Evolutionary conservation across 2,329 filamentous ascomycete species (phyloP).

Genomic region (Epichloe gansuensis): DNA sequence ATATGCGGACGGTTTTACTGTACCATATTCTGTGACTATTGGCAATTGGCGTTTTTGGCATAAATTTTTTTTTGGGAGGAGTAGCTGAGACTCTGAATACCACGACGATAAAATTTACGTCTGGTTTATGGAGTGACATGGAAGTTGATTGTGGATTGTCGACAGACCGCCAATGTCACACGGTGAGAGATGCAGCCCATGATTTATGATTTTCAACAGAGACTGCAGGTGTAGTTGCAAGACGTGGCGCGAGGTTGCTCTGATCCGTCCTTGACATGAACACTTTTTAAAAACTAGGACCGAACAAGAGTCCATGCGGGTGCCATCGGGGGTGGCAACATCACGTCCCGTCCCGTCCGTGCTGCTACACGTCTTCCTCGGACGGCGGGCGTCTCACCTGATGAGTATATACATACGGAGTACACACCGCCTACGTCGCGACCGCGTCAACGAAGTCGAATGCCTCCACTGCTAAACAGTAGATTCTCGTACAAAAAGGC

Average conservation of each 20-base stretch:
- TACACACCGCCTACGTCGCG: conserved; percentile 8
- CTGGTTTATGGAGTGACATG: too few relatives aligned
- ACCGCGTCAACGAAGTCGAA: conserved; percentile 22
- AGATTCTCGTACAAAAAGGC: neutral
- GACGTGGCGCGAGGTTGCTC: too few relatives aligned
- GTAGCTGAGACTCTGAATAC: conserved; percentile 2
- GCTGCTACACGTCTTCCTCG: neutral
- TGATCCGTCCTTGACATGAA: too few relatives aligned
- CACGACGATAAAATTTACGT: neutral
- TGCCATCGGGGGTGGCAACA: too few relatives aligned
- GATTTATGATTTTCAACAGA: too few relatives aligned
- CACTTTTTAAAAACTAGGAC: too few relatives aligned
- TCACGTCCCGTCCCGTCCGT: too few relatives aligned
- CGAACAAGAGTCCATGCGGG: too few relatives aligned
- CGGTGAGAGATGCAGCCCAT: too few relatives aligned
- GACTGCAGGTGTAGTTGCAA: too few relatives aligned
- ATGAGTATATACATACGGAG: conserved; percentile 8
- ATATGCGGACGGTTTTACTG: conserved; percentile 11
- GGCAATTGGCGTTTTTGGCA: conserved; percentile 14
- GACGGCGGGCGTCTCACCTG: conserved; percentile 7
- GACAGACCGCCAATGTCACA: too few relatives aligned
- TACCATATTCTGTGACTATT: conserved; percentile 10
- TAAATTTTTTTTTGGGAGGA: conserved; percentile 6
- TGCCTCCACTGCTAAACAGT: conserved; percentile 20
- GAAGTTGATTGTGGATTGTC: too few relatives aligned